These are phyloP conservation scores for Penicillium sp. DNA, from an alignment of 2,329 filamentous ascomycete genomes.

Conservation along the genomic window DNA sequence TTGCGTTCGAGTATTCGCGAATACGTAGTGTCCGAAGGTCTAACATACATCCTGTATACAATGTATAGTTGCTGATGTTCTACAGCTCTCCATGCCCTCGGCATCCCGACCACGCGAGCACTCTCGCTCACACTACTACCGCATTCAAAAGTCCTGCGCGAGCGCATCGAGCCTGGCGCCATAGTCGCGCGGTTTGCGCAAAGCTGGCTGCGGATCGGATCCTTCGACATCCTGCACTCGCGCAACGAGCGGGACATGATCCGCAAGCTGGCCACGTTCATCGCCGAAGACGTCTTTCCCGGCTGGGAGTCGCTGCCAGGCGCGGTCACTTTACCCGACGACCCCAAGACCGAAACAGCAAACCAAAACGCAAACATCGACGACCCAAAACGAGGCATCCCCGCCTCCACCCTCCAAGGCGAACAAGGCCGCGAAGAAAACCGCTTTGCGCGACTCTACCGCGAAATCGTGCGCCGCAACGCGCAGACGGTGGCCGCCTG, in stretches of 20 bases:
- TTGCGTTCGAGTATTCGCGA: constrained; percentile 89
- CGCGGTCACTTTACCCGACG: constrained; percentile 42
- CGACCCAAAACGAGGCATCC: constrained; percentile 51
- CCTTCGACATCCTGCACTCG: constrained; percentile 84
- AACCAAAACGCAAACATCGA: constrained; percentile 23
- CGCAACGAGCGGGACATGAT: constrained; percentile 74
- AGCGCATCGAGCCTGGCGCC: constrained; percentile 81
- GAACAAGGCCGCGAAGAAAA: constrained; percentile 69
- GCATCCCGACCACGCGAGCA: constrained; percentile 82
- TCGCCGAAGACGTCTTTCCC: constrained; percentile 80
- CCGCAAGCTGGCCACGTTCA: constrained; percentile 71
- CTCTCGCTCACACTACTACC: constrained; percentile 76
- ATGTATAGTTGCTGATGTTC: neutral
- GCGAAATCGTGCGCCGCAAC: constrained; percentile 81
- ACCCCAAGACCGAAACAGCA: constrained; percentile 31
- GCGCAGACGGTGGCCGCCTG: constrained; percentile 84
- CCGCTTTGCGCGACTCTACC: constrained; percentile 79
- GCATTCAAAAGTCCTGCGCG: constrained; percentile 67
- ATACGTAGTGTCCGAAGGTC: constrained; percentile 83
- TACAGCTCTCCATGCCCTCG: constrained; percentile 67
- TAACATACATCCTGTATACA: neutral
- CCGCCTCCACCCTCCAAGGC: constrained; percentile 61
- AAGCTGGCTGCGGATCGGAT: constrained; percentile 89
- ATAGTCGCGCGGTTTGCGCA: constrained; percentile 91
- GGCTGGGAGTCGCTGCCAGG: constrained; percentile 82